These are phyloP conservation scores for Russula emetica DNA, from an alignment of 768 basidiomycete species.

Conservation along the genomic window DNA sequence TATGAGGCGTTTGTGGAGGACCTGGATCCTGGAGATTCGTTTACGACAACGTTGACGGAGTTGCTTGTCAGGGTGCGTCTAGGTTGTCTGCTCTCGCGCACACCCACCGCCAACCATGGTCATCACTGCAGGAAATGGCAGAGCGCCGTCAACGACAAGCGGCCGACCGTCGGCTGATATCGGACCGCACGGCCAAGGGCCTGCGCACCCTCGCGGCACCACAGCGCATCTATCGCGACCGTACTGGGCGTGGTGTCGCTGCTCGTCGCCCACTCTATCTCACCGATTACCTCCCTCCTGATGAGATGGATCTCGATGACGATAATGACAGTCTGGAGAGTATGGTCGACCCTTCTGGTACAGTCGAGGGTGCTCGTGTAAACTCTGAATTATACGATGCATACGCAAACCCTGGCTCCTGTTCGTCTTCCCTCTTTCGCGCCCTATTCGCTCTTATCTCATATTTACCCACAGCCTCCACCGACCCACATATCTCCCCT, in stretches of 20 bases:
- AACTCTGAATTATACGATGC: slow-evolving; percentile 65
- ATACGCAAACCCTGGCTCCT: slow-evolving; percentile 33
- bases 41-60: slow-evolving; percentile 71
- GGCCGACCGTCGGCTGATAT: slow-evolving; percentile 57
- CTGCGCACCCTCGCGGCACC: slow-evolving; percentile 54
- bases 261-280: slow-evolving; percentile 37
- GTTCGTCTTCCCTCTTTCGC: slow-evolving; percentile 10
- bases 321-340: slow-evolving; percentile 61
- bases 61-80: slow-evolving; percentile 68
- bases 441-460: neutral
- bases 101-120: slow-evolving; percentile 8
- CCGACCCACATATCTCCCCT: slow-evolving; percentile 11
- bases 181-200: slow-evolving; percentile 61
- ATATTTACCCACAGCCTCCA: neutral
- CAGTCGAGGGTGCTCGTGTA: slow-evolving; percentile 52
- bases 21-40: slow-evolving; percentile 73
- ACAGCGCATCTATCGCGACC: slow-evolving; percentile 49
- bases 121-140: slow-evolving; percentile 58
- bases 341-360: slow-evolving; percentile 37
- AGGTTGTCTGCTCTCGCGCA: neutral
- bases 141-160: slow-evolving; percentile 59
- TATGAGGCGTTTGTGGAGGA: slow-evolving; percentile 76
- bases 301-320: slow-evolving; percentile 50
- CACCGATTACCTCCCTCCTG: slow-evolving; percentile 51
- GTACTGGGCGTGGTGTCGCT: slow-evolving; percentile 11